A percentile compares a stretch with the other conserved stretches of the same genome.
Evolutionary conservation across 176 grass and related monocot genomes (phyloP).

Genomic region (Typha latifolia): DNA sequence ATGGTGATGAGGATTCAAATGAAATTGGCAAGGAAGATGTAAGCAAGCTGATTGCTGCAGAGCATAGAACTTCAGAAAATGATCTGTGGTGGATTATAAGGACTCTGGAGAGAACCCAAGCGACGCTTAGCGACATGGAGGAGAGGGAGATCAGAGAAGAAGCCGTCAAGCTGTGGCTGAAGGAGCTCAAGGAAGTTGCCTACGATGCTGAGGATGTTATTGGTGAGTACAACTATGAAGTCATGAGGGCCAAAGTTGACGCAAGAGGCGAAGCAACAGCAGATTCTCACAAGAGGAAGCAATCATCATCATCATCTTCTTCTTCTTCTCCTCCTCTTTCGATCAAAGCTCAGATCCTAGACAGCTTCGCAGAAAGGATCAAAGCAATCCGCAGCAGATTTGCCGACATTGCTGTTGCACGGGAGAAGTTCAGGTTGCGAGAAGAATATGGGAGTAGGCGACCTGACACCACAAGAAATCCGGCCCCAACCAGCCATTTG

Average conservation of each 20-base stretch:
- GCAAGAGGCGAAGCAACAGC: too few species aligned
- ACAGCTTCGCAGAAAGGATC: background rate
- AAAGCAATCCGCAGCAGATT: conserved; percentile 4
- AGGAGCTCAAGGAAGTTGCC: conserved; percentile 14
- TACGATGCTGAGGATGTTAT: conserved; percentile 13
- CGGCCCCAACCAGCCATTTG: background rate
- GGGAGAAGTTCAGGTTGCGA: background rate
- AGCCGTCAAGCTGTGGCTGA: conserved; percentile 19
- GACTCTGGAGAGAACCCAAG: conserved; percentile 16
- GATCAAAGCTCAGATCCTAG: conserved; percentile 1
- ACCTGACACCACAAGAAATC: background rate
- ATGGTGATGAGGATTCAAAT: too few species aligned
- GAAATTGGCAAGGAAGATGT: too few species aligned
- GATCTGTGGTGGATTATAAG: background rate
- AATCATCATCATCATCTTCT: background rate
- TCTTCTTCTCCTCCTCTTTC: background rate
- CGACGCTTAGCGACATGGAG: conserved; percentile 10
- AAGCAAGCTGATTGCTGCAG: too few species aligned
- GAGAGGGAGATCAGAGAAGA: conserved; percentile 11
- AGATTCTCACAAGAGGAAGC: too few species aligned
- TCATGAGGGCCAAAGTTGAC: too few species aligned
- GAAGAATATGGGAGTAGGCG: conserved; percentile 7
- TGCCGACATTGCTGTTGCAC: conserved; percentile 9
- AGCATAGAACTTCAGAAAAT: too few species aligned
- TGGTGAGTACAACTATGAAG: conserved; percentile 6